phyloP scores from a whole-genome alignment of 2,329 filamentous ascomycete species.

The Penicillium verrucosum region DNA sequence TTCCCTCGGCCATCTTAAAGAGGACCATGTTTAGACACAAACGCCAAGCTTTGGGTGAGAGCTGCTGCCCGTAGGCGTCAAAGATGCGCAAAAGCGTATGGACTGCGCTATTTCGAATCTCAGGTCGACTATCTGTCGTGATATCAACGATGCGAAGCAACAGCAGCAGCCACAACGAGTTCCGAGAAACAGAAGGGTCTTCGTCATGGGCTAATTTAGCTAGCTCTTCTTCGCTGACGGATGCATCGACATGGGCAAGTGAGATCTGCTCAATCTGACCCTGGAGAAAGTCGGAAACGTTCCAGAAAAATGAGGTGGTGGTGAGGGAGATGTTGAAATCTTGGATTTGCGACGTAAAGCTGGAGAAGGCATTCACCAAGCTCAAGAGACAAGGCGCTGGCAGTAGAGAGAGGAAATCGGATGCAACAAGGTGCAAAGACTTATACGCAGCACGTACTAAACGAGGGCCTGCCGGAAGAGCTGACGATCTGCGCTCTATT shows the following conservation, averaged over 20 bases:
- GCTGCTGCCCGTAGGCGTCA: conserved; percentile 79
- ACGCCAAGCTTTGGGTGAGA: conserved; percentile 76
- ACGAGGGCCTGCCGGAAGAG: conserved; percentile 57
- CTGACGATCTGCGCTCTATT: conserved; percentile 19
- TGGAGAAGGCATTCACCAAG: conserved; percentile 81
- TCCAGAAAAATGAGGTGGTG: conserved; percentile 94
- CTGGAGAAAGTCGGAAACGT: conserved; percentile 81
- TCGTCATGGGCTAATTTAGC: conserved; percentile 58
- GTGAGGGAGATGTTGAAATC: conserved; percentile 95
- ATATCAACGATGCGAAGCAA: conserved; percentile 40
- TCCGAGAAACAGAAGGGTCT: conserved; percentile 56
- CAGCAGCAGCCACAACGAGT: conserved; percentile 36
- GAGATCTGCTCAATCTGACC: conserved; percentile 45
- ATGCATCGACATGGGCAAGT: conserved; percentile 41
- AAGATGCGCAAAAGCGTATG: conserved; percentile 90
- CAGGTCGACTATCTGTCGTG: conserved; percentile 39
- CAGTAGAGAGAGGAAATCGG: conserved; percentile 78
- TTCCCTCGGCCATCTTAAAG: conserved; percentile 70
- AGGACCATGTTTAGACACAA: conserved; percentile 77
- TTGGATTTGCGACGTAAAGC: conserved; percentile 83
- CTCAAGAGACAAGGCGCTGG: conserved; percentile 69
- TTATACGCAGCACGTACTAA: conserved; percentile 84
- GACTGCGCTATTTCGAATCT: conserved; percentile 62
- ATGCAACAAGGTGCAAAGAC: conserved; percentile 87
- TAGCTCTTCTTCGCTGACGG: conserved; percentile 55